Conservation (phyloP, 768 basidiomycete genomes). For the Leucogyrophana mollusca region DNA sequence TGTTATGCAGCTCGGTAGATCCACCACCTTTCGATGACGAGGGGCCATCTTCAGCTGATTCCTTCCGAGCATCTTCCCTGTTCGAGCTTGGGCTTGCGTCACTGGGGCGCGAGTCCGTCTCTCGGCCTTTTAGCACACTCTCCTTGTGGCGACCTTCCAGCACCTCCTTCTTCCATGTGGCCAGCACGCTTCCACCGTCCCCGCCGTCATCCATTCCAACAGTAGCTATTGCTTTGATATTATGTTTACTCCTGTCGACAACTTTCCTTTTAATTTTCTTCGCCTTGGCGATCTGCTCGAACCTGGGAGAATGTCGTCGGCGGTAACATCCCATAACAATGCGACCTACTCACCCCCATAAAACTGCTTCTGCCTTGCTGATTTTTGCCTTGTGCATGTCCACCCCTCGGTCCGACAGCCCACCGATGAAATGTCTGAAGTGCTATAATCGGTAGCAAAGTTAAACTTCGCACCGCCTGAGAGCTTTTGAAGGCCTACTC, state of each 20-base stretch:
- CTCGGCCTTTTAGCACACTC: background rate
- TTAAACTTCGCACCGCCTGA: background rate
- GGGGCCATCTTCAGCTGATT: too few species aligned
- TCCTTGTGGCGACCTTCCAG: constrained; percentile 24
- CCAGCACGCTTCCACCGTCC: constrained; percentile 1
- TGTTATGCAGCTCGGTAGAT: too few species aligned
- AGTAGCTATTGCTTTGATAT: constrained; percentile 23
- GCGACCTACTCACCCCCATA: constrained; percentile 47
- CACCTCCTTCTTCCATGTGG: constrained; percentile 32
- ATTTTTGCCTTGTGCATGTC: constrained; percentile 61
- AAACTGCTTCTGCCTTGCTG: constrained; percentile 56
- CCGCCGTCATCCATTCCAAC: constrained; percentile 17
- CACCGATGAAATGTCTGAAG: constrained; percentile 54
- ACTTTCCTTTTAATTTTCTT: constrained; percentile 39
- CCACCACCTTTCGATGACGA: too few species aligned
- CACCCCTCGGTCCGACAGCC: constrained; percentile 50
- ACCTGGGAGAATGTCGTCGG: constrained; percentile 27
- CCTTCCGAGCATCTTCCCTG: too few species aligned
- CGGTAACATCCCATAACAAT: background rate
- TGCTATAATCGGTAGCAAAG: constrained; percentile 49
- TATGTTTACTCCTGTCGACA: constrained; percentile 32
- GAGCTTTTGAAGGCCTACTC: constrained; percentile 33
- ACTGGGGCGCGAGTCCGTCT: background rate
- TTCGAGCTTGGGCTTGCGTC: too few species aligned
- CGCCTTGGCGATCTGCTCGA: constrained; percentile 44